A percentile compares a stretch with the other conserved stretches of the same genome.
Evolutionary conservation across 768 basidiomycete genomes (phyloP).

Genomic region (Rhodosporidiobolus odoratus): DNA sequence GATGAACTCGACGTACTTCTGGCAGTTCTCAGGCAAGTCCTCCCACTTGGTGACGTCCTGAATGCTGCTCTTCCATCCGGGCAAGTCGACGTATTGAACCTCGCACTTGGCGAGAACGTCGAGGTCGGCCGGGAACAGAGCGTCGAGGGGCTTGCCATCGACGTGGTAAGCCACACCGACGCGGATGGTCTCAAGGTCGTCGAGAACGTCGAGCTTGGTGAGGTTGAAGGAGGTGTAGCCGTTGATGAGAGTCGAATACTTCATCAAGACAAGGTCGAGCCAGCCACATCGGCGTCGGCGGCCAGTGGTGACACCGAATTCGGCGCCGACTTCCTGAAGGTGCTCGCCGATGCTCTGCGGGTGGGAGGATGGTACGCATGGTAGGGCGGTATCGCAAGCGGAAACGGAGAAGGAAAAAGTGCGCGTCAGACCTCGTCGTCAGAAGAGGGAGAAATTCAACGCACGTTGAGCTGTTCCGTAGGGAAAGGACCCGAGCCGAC

Average conservation of each 20-base stretch:
- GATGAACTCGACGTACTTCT: constrained; percentile 78
- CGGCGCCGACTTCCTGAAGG: constrained; percentile 86
- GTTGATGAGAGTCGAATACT: constrained; percentile 86
- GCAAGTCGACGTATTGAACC: constrained; percentile 79
- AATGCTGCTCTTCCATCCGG: constrained; percentile 85
- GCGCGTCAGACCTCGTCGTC: no score
- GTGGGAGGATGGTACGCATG: background rate
- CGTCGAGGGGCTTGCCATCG: constrained; percentile 68
- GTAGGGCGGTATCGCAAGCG: background rate
- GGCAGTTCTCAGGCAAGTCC: constrained; percentile 75
- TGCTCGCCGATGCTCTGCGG: constrained; percentile 70
- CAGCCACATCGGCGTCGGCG: constrained; percentile 89
- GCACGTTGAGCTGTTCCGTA: constrained; percentile 82
- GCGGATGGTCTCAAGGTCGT: constrained; percentile 77
- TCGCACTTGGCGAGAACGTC: constrained; percentile 70
- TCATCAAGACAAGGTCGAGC: constrained; percentile 93
- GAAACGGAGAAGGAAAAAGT: background rate
- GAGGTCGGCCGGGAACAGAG: constrained; percentile 77
- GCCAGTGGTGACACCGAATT: constrained; percentile 89
- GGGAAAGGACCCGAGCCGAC: constrained; percentile 99
- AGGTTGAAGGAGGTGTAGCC: constrained; percentile 90
- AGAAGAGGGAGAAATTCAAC: constrained; percentile 41
- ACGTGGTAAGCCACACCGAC: constrained; percentile 73
- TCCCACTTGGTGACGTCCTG: constrained; percentile 60
- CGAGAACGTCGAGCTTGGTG: constrained; percentile 92